Evolutionary conservation across 2,329 filamentous ascomycete species (phyloP).

Genomic region (Emericellopsis cladophorae): DNA sequence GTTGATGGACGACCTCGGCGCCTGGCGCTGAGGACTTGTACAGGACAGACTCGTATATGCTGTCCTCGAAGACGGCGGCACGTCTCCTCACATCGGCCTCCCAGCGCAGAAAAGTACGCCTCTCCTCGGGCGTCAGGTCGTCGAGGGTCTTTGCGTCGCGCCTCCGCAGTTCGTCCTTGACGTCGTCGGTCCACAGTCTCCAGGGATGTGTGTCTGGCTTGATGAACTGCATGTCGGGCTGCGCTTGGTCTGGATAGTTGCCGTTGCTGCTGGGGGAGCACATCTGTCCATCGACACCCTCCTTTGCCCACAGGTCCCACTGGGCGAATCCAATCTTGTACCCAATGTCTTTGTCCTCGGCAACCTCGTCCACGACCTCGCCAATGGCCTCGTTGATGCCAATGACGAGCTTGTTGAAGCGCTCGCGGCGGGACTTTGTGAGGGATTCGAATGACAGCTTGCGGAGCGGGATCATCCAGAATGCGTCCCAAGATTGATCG

Average conservation of each 20-base stretch:
- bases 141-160: too few species aligned
- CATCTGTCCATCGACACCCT: slow-evolving; percentile 15
- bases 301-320: slow-evolving; percentile 15
- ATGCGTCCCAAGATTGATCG: slow-evolving; percentile 3
- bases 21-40: slow-evolving; percentile 7
- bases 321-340: slow-evolving; percentile 13
- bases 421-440: slow-evolving; percentile 12
- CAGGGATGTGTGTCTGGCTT: slow-evolving; percentile 1
- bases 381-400: slow-evolving; percentile 13
- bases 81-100: slow-evolving; percentile 1
- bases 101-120: too few species aligned
- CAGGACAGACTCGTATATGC: slow-evolving; percentile 11
- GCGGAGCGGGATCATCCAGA: background rate
- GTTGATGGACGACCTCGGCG: slow-evolving; percentile 9
- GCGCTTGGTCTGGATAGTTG: slow-evolving; percentile 14
- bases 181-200: background rate
- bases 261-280: slow-evolving; percentile 11
- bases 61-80: slow-evolving; percentile 1
- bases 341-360: slow-evolving; percentile 4
- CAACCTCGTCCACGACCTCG: slow-evolving; percentile 11
- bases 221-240: slow-evolving; percentile 18
- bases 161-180: too few species aligned
- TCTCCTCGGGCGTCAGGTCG: background rate
- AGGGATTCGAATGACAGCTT: slow-evolving; percentile 1
- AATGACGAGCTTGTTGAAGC: slow-evolving; percentile 13